Evolutionary conservation across 306 rosid species (phyloP).

Genomic region (Cicer cuneatum): DNA sequence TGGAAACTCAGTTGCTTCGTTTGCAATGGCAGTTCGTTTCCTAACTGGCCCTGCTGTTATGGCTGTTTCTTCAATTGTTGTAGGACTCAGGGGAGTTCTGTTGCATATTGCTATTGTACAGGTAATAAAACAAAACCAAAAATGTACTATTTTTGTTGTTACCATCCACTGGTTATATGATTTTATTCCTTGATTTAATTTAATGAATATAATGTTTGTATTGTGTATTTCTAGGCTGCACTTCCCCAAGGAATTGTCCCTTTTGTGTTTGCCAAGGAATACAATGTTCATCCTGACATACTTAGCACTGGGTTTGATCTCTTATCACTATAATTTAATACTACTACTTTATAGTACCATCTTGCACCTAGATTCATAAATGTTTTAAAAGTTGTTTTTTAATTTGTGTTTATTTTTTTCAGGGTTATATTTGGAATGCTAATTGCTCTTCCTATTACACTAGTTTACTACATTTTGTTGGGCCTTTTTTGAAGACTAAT

Average conservation of each 20-base stretch:
- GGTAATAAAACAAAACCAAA: constrained; percentile 47
- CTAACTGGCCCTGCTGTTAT: constrained; percentile 79
- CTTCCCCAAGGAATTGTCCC: constrained; percentile 95
- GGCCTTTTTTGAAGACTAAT: constrained; percentile 55
- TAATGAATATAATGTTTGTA: background rate
- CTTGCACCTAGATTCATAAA: background rate
- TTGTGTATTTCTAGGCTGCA: constrained; percentile 62
- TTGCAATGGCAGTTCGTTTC: constrained; percentile 82
- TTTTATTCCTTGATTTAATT: background rate
- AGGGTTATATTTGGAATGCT: constrained; percentile 90
- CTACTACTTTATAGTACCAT: background rate
- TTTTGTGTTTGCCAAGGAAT: constrained; percentile 88
- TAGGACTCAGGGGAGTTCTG: constrained; percentile 74
- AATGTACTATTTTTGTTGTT: background rate
- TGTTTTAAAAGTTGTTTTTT: background rate
- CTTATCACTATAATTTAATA: background rate
- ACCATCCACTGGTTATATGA: background rate
- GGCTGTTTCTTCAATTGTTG: constrained; percentile 75
- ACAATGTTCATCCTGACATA: constrained; percentile 88
- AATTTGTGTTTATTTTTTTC: constrained; percentile 28
- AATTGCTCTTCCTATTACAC: constrained; percentile 78
- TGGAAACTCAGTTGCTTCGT: constrained; percentile 76
- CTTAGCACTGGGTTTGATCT: constrained; percentile 80
- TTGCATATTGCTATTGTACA: constrained; percentile 87
- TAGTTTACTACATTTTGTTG: constrained; percentile 78